Base-by-base conservation (phyloP, 2,329 filamentous ascomycete species). In the Botrytis pseudocinerea region DNA sequence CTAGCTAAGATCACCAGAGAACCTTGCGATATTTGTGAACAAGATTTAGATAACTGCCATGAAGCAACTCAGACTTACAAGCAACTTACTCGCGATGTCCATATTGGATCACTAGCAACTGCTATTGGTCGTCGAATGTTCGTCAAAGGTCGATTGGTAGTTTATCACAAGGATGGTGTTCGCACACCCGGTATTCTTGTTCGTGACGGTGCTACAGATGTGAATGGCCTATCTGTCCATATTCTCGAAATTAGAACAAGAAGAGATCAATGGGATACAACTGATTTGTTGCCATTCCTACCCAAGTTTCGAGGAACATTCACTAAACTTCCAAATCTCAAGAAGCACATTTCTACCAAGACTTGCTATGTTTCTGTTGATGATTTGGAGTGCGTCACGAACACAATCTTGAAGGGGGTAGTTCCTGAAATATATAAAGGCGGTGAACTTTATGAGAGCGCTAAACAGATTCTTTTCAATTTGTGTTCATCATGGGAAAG, bases 1-100 rank as follows among this genome's bases (percentile, higher is more conserved):
- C 84, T 99, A 72, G 94, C 91, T 71, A 97, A 95, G 83, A 89
- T 98, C 80, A 97, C 95, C 82, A 88, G 95, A 20, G 93, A 97
- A 78, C 82, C 91, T 32, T 99, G 96, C 82, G 84, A 89, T 38
- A 90, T 92, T 42, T 99, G 96, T 80, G 93, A 97, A 80, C 84
- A 87, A 59, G 90, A 94, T 77, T 87, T 99, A 78, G 92, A 95
- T 75, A 84, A 87, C 71, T 97, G 93, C 77, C 95, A 98, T 80
- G 87, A 92, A 77, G 92, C 94, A 1, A 90, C 93, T 4, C 91
- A 97, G 82, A 90, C 93, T 75, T 97, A 91, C 80, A 91, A 92
- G 79, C 88, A 90, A 74, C 84, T 96, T n/a, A 97, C 94, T 0
- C 85, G 88, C 28, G 92, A 97, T 70, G 85, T 98, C 3, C 93